A percentile compares a stretch with the other conserved stretches of the same genome.
phyloP scores from a whole-genome alignment of 2,329 filamentous ascomycete species.

The Triangularia verruculosa region DNA sequence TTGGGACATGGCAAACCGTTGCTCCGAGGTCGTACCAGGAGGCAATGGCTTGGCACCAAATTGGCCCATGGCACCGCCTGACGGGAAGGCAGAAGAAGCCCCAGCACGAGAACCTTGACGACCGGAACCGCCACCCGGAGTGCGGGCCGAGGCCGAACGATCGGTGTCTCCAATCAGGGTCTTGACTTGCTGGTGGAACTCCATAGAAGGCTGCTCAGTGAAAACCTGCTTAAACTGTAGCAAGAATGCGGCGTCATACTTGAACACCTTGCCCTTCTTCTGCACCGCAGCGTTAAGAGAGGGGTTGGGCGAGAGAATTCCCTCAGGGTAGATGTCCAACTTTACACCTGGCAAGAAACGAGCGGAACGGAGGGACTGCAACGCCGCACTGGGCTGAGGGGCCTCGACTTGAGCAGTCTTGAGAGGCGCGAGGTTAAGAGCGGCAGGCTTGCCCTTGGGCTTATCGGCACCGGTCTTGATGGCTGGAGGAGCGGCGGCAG shows the following conservation, averaged over 20 bases:
- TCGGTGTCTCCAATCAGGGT: slow-evolving; percentile 75
- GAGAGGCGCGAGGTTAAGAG: slow-evolving; percentile 78
- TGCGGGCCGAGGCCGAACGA: slow-evolving; percentile 61
- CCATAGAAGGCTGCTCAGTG: slow-evolving; percentile 90
- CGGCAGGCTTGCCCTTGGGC: slow-evolving; percentile 70
- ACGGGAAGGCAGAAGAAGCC: slow-evolving; percentile 46
- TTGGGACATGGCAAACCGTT: slow-evolving; percentile 68
- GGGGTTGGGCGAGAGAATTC: slow-evolving; percentile 86
- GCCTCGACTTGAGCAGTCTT: slow-evolving; percentile 86
- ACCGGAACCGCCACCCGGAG: slow-evolving; percentile 49
- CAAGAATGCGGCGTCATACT: slow-evolving; percentile 93
- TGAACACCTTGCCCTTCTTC: slow-evolving; percentile 79
- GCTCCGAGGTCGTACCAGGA: slow-evolving; percentile 70
- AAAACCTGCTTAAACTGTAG: slow-evolving; percentile 95
- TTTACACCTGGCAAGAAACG: slow-evolving; percentile 80
- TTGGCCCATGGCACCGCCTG: slow-evolving; percentile 59
- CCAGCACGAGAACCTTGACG: slow-evolving; percentile 53
- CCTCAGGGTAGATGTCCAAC: slow-evolving; percentile 76
- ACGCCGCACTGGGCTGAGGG: slow-evolving; percentile 86
- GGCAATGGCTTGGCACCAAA: slow-evolving; percentile 67
- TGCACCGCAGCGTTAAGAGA: slow-evolving; percentile 78
- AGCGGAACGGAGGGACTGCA: slow-evolving; percentile 89
- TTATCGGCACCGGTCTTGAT: slow-evolving; percentile 54
- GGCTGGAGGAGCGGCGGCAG: slow-evolving; percentile 46
- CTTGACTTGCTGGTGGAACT: slow-evolving; percentile 91